Percentiles rank a stretch among this genome's conserved stretches.
phyloP scores from a whole-genome alignment of 2,329 filamentous ascomycete genomes.

The Metarhizium sp. region DNA sequence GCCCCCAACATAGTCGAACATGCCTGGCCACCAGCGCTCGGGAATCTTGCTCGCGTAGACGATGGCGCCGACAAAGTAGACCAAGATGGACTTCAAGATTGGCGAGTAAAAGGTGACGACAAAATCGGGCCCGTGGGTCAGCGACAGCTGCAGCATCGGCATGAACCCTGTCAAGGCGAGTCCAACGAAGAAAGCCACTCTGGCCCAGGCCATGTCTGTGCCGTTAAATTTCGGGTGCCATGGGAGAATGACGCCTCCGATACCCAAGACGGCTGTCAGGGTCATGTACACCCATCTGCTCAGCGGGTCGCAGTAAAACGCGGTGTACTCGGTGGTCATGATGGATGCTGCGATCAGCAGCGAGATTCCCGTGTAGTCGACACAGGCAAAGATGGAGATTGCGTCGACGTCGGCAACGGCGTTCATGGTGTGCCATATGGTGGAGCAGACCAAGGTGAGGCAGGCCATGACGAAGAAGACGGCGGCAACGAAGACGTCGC shows the following conservation, averaged over 20 bases:
- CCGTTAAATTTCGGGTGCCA: slow-evolving; percentile 97
- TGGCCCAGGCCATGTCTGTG: slow-evolving; percentile 82
- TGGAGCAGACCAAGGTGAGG: slow-evolving; percentile 91
- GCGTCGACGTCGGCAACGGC: slow-evolving; percentile 83
- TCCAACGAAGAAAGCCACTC: slow-evolving; percentile 84
- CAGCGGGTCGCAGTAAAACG: slow-evolving; percentile 92
- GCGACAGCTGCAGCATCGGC: slow-evolving; percentile 74
- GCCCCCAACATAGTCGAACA: slow-evolving; percentile 90
- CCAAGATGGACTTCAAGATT: slow-evolving; percentile 73
- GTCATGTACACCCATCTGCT: slow-evolving; percentile 81
- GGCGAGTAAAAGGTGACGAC: slow-evolving; percentile 85
- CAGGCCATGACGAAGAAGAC: slow-evolving; percentile 94
- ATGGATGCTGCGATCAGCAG: slow-evolving; percentile 91
- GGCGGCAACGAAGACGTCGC: slow-evolving; percentile 83
- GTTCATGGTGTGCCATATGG: slow-evolving; percentile 98
- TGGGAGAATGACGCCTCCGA: slow-evolving; percentile 82
- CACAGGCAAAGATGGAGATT: slow-evolving; percentile 91
- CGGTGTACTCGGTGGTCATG: slow-evolving; percentile 96
- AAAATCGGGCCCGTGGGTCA: slow-evolving; percentile 68
- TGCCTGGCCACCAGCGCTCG: slow-evolving; percentile 84
- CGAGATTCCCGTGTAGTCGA: slow-evolving; percentile 97
- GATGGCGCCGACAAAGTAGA: slow-evolving; percentile 76
- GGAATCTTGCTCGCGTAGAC: slow-evolving; percentile 90
- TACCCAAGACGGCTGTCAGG: slow-evolving; percentile 69
- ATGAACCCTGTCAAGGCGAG: slow-evolving; percentile 83